Percentiles rank a stretch among this genome's conserved stretches.
Conservation (phyloP, 345 rosid genomes). For the Corchorus capsularis region DNA sequence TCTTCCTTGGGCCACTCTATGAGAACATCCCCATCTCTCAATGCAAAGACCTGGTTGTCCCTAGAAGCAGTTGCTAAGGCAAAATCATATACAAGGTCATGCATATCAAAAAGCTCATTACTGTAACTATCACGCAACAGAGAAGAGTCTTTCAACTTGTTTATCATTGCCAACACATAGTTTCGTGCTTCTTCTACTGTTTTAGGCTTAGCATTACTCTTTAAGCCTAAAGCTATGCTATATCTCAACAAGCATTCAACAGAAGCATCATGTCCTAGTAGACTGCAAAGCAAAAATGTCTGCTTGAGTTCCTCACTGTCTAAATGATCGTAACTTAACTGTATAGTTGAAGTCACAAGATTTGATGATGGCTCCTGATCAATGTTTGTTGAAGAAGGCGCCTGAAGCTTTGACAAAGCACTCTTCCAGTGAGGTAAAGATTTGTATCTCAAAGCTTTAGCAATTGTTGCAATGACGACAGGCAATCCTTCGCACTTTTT, state of each 20-base stretch:
- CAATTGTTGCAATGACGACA: slow-evolving; percentile 9
- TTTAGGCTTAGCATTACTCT: background rate
- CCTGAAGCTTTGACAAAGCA: background rate
- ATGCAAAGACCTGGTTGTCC: slow-evolving; percentile 4
- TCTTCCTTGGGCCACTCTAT: too few relatives aligned
- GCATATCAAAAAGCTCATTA: slow-evolving; percentile 15
- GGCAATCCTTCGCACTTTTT: slow-evolving; percentile 33
- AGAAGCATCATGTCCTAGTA: background rate
- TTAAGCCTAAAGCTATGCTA: slow-evolving; percentile 18
- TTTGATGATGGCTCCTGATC: background rate
- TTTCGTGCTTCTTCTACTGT: slow-evolving; percentile 16
- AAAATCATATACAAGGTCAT: slow-evolving; percentile 21
- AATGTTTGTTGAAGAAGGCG: background rate
- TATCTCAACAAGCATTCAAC: slow-evolving; percentile 9
- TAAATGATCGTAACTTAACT: slow-evolving; percentile 9
- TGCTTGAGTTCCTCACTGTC: slow-evolving; percentile 12
- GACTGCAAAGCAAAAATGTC: slow-evolving; percentile 19
- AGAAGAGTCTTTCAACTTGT: slow-evolving; percentile 17
- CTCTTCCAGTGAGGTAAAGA: slow-evolving; percentile 16
- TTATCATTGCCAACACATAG: background rate
- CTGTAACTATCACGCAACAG: slow-evolving; percentile 12
- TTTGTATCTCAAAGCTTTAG: slow-evolving; percentile 10
- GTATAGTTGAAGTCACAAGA: background rate
- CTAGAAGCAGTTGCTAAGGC: slow-evolving; percentile 23
- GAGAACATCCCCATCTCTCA: too few relatives aligned